A percentile compares a stretch with the other conserved stretches of the same genome.
Conservation (phyloP, 768 basidiomycete genomes). For the Leccinum subgranulosum region DNA sequence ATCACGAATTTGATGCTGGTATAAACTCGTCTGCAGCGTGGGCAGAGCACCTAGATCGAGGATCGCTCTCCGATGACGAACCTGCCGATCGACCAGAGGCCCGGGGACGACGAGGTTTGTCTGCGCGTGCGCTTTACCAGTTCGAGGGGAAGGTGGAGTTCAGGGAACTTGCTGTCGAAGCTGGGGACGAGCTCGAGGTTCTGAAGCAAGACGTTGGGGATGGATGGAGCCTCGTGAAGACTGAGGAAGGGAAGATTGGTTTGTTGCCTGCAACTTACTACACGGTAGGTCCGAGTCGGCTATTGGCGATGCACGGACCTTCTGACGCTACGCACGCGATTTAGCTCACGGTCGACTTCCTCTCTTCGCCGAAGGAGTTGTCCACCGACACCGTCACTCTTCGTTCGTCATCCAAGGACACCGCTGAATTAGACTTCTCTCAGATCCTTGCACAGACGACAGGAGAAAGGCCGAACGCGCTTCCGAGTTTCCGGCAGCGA, state of each 20-base stretch:
- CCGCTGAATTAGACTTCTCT: slow-evolving; percentile 25
- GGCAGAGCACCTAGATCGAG: slow-evolving; percentile 57
- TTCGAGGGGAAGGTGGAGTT: slow-evolving; percentile 78
- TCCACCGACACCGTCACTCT: slow-evolving; percentile 52
- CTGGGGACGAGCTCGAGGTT: slow-evolving; percentile 70
- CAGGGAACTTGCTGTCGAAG: slow-evolving; percentile 62
- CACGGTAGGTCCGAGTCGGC: slow-evolving; percentile 44
- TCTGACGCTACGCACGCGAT: not conserved
- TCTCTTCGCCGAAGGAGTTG: slow-evolving; percentile 43
- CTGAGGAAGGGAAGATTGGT: slow-evolving; percentile 56
- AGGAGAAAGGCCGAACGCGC: slow-evolving; percentile 57
- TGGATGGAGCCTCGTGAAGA: slow-evolving; percentile 77
- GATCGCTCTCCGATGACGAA: slow-evolving; percentile 52
- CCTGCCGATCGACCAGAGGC: slow-evolving; percentile 35
- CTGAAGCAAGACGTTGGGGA: slow-evolving; percentile 70
- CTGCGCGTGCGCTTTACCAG: slow-evolving; percentile 67
- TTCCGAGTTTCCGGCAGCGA: slow-evolving; percentile 68
- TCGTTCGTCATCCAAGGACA: slow-evolving; percentile 32
- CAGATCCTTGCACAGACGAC: slow-evolving; percentile 64
- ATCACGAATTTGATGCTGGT: slow-evolving; percentile 64
- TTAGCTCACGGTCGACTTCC: slow-evolving; percentile 68
- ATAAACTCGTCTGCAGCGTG: slow-evolving; percentile 77
- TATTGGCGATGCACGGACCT: not conserved
- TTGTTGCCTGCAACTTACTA: slow-evolving; percentile 71
- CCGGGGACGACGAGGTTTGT: slow-evolving; percentile 37